Conservation (phyloP, 1,284 basidiomycete genomes). For the Phylloporus sp. region DNA sequence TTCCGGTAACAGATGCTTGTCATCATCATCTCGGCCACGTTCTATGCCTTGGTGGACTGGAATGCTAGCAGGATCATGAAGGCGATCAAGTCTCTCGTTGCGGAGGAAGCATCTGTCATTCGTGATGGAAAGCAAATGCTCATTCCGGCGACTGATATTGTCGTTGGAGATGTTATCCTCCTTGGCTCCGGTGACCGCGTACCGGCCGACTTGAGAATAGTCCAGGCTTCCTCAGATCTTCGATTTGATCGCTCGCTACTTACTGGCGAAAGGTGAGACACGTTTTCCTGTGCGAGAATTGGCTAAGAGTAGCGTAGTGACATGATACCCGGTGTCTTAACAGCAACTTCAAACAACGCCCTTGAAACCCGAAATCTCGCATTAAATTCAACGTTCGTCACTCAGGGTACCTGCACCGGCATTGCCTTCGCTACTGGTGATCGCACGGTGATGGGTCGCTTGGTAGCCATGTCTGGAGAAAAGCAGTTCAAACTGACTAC, state of each 20-base stretch:
- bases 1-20: constrained; percentile 43
- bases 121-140: constrained; percentile 66
- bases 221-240: constrained; percentile 54
- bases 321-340: constrained; percentile 53
- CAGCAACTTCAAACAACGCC: constrained; percentile 56
- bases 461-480: constrained; percentile 55
- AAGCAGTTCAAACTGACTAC: constrained; percentile 53
- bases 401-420: constrained; percentile 60
- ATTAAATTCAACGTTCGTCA: constrained; percentile 53
- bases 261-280: constrained; percentile 53
- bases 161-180: constrained; percentile 80
- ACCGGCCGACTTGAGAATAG: constrained; percentile 80
- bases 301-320: constrained; percentile 38
- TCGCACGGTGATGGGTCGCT: constrained; percentile 60
- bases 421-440: constrained; percentile 63
- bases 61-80: constrained; percentile 41
- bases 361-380: constrained; percentile 67
- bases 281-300: background rate
- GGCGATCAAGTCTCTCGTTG: constrained; percentile 41
- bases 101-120: constrained; percentile 42
- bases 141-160: constrained; percentile 76
- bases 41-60: constrained; percentile 45
- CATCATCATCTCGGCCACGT: constrained; percentile 64
- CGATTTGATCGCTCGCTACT: constrained; percentile 63
- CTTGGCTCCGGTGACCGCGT: constrained; percentile 79